These are phyloP conservation scores for Umbilicaria muhlenbergii DNA, from an alignment of 495 filamentous ascomycete species.

Conservation along the genomic window DNA sequence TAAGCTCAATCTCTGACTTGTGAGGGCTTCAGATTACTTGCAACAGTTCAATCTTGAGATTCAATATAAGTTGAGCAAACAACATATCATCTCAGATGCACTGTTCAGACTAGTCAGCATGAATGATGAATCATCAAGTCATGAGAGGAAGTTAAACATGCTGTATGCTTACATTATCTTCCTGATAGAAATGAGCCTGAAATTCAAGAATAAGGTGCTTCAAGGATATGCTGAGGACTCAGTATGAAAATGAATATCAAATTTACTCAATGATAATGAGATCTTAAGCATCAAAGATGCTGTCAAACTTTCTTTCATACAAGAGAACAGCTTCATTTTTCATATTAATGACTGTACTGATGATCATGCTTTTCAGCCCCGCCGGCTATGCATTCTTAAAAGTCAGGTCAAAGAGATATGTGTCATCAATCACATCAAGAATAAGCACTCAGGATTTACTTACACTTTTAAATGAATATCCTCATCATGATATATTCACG, in stretches of 20 bases:
- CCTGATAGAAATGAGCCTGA: background rate
- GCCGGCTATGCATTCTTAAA: background rate
- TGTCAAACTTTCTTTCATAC: background rate
- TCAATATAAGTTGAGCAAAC: background rate
- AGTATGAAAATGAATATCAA: background rate
- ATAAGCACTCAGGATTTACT: too few species aligned
- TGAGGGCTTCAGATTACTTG: slow-evolving; percentile 1
- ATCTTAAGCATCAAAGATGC: background rate
- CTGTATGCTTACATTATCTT: background rate
- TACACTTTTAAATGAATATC: background rate
- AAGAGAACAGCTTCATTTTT: background rate
- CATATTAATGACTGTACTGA: background rate
- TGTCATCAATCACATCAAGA: too few species aligned
- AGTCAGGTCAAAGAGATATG: too few species aligned
- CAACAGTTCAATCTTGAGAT: slow-evolving; percentile 1
- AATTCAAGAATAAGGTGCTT: background rate
- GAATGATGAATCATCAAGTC: background rate
- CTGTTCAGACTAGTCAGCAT: background rate
- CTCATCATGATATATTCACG: background rate
- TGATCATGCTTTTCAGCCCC: background rate
- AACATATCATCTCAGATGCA: background rate
- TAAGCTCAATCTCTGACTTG: slow-evolving; percentile 2
- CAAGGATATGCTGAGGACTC: background rate
- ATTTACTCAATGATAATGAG: background rate
- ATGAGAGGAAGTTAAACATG: background rate